A percentile compares a stretch with the other conserved stretches of the same genome.
phyloP scores from a whole-genome alignment of 305 asterid genomes.

The Fraxinus nigra region DNA sequence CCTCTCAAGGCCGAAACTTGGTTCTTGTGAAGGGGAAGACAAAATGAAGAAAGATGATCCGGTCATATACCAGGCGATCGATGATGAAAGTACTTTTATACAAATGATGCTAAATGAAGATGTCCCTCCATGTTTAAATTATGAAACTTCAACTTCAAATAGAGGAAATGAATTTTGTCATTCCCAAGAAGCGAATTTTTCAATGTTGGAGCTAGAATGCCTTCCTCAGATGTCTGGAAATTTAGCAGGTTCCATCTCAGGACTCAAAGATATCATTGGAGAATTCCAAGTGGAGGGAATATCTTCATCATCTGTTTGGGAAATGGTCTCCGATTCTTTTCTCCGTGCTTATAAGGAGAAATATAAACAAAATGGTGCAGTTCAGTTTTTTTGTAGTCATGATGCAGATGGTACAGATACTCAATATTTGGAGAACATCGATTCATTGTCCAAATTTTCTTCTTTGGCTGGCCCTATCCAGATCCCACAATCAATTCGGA shows the following conservation, averaged over 20 bases:
- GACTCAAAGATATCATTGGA: conserved; percentile 53
- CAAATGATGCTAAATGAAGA: conserved; percentile 71
- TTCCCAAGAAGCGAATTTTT: conserved; percentile 38
- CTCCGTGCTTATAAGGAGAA: conserved; percentile 44
- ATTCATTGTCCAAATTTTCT: conserved; percentile 63
- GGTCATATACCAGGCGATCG: conserved; percentile 38
- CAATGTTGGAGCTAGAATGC: conserved; percentile 21
- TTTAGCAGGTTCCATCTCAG: conserved; percentile 27
- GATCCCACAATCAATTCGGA: conserved; percentile 48
- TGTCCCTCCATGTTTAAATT: conserved; percentile 61
- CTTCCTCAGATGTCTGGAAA: conserved; percentile 35
- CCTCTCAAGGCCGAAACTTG: conserved; percentile 44
- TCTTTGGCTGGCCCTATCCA: conserved; percentile 39
- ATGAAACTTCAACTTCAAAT: conserved; percentile 37
- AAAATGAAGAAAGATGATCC: conserved; percentile 35
- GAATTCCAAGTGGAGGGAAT: conserved; percentile 74
- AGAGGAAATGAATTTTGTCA: conserved; percentile 34
- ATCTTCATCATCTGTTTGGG: conserved; percentile 76
- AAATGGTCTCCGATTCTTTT: conserved; percentile 57
- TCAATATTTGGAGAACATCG: conserved; percentile 36
- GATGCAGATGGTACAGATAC: conserved; percentile 32
- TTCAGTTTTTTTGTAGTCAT: conserved; percentile 72
- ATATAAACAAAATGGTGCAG: conserved; percentile 55
- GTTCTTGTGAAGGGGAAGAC: conserved; percentile 40
- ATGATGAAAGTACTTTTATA: conserved; percentile 69